These are phyloP conservation scores for Zasmidium citrigriseum DNA, from an alignment of 2,329 filamentous ascomycete species.

Conservation along the genomic window DNA sequence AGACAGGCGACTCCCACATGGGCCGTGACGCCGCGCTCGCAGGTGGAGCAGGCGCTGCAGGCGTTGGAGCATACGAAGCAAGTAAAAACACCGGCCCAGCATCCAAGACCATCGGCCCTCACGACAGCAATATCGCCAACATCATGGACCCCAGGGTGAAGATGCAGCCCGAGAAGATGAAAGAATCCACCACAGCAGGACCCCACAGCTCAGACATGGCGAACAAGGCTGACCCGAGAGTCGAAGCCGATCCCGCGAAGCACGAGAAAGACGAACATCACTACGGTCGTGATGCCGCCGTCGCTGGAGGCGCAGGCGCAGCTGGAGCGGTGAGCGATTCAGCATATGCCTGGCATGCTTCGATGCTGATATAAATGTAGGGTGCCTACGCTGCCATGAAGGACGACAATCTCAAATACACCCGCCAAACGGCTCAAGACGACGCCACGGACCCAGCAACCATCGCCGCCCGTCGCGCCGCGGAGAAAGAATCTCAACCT, in stretches of 20 bases:
- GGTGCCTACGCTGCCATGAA: constrained; percentile 1
- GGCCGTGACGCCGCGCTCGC: constrained; percentile 35
- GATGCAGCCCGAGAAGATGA: constrained; percentile 31
- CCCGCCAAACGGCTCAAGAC: not conserved
- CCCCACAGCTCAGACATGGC: constrained; percentile 21
- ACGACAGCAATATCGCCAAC: constrained; percentile 29
- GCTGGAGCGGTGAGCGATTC: constrained; percentile 1
- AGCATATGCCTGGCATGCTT: no score
- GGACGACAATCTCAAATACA: not conserved
- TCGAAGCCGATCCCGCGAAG: not conserved
- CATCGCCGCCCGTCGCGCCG: not conserved
- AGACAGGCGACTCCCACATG: constrained; percentile 19
- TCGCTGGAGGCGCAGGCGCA: constrained; percentile 26
- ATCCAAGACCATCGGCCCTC: constrained; percentile 29
- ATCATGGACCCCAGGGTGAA: constrained; percentile 28
- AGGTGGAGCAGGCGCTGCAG: constrained; percentile 34
- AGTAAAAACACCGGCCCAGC: constrained; percentile 24
- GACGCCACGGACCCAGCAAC: not conserved
- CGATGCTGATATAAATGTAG: not conserved
- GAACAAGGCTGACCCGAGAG: constrained; percentile 25
- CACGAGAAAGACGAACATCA: constrained; percentile 14
- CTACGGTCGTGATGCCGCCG: constrained; percentile 34
- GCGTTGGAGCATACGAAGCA: constrained; percentile 21
- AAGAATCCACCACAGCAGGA: constrained; percentile 23
- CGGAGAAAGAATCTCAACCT: constrained; percentile 12